Evolutionary conservation across 1,284 basidiomycete genomes (phyloP), one percentile per base, ranked within the genome.

Genomic region (Apiotrichum akiyoshidainum): DNA sequence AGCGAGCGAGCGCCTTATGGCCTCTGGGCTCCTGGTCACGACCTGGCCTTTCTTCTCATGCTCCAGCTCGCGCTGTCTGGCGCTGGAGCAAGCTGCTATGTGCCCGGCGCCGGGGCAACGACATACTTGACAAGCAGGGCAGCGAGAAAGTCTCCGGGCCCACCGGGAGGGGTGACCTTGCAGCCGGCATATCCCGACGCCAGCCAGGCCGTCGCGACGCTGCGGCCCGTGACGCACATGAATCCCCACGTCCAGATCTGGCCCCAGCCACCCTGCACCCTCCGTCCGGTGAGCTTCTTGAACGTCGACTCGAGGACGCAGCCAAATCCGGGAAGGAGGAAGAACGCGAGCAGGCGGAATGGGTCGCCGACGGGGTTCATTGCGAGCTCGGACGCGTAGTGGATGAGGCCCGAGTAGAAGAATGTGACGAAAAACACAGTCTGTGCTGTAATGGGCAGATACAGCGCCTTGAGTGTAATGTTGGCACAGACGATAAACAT

Each of bases 371-470:
- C 51, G 7, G 74, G 71, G 40, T 62, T 42, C 65, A 73, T 71
- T 2, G 67, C 61, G 37, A 74, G 61, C 54, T 72, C 62, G n/a
- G 70, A 71, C n/a, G 71, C 34, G 26, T 68, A 66, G 65, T 77
- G 76, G 49, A 76, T 64, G 6, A 55, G 41, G 0, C 70, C 75
- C 1, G 74, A 76, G 52, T 71, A 60, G 62, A 69, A 52, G 62
- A 76, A 76, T 31, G 70, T 66, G 12, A 70, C 44, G 16, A 68
- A 61, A 17, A 70, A 54, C 22, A 68, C 61, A 26, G 60, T 52
- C 10, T 64, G 52, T 1, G 66, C 65, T 11, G 65, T 48, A n/a
- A 66, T 17, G 35, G 68, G 68, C 51, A 68, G 54, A 21, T 49
- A 41, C 2, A 67, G 16, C 1, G 57, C 56, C 35, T 57, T 59